Conservation (phyloP, 2,329 filamentous ascomycete genomes). For the Chrysoporthe puriensis region DNA sequence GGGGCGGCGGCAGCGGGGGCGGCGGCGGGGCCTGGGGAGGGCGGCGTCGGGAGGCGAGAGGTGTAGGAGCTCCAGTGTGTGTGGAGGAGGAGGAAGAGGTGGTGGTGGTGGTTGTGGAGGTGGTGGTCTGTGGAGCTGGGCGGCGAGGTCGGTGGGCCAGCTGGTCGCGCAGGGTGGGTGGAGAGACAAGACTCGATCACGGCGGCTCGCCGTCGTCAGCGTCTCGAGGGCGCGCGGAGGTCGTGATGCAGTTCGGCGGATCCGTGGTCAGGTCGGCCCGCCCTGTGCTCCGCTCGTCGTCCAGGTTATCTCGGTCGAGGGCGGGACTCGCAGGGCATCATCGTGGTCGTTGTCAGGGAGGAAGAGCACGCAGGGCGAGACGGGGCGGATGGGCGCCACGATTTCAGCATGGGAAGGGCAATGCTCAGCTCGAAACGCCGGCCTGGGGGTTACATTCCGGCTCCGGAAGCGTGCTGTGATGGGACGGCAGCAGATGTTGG, state of each 20-base stretch:
- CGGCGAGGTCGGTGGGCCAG: background rate
- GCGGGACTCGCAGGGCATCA: background rate
- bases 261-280: background rate
- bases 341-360: constrained; percentile 1
- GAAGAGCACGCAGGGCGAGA: background rate
- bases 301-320: background rate
- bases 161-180: too few relatives aligned
- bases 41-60: background rate
- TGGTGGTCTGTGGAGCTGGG: background rate
- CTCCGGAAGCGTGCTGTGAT: background rate
- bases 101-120: background rate
- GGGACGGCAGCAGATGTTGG: background rate
- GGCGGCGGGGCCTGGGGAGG: background rate
- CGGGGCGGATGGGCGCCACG: background rate
- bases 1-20: constrained; percentile 4
- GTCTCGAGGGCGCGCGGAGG: background rate
- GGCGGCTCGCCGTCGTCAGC: background rate
- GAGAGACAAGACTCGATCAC: background rate
- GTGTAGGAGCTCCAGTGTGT: constrained; percentile 11
- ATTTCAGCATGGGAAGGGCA: constrained; percentile 1
- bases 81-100: too few relatives aligned
- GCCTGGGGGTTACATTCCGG: constrained; percentile 13
- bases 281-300: background rate
- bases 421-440: constrained; percentile 10
- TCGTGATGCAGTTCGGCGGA: background rate